A percentile compares a stretch with the other conserved stretches of the same genome.
Evolutionary conservation across 805 yeast species (phyloP).

Genomic region (Pichia heedii): DNA sequence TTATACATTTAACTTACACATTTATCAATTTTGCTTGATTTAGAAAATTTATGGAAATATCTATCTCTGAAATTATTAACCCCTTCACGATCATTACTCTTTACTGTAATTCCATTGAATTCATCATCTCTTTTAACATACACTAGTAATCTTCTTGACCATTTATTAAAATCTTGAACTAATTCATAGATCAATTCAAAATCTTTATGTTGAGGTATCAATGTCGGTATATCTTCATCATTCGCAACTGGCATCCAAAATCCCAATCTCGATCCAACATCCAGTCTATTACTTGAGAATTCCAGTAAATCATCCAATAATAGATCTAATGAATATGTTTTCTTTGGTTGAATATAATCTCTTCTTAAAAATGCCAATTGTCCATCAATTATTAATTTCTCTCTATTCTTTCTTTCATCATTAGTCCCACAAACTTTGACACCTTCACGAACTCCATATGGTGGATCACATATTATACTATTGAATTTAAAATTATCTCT

Average conservation of each 20-base stretch:
- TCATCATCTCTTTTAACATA: slow-evolving; percentile 54
- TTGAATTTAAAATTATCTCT: slow-evolving; percentile 57
- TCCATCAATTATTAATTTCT: slow-evolving; percentile 67
- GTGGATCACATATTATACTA: slow-evolving; percentile 90
- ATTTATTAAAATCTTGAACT: slow-evolving; percentile 83
- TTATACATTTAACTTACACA: not conserved
- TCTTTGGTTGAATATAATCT: slow-evolving; percentile 89
- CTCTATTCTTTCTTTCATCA: slow-evolving; percentile 54
- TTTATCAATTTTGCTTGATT: slow-evolving; percentile 4
- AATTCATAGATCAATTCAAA: slow-evolving; percentile 64
- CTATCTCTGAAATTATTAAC: slow-evolving; percentile 63
- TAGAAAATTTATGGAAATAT: slow-evolving; percentile 56
- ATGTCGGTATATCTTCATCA: slow-evolving; percentile 51
- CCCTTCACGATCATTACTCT: slow-evolving; percentile 35
- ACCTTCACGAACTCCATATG: slow-evolving; percentile 95
- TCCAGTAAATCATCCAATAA: slow-evolving; percentile 68
- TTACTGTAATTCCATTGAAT: slow-evolving; percentile 41
- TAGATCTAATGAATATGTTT: slow-evolving; percentile 73
- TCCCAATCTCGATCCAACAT: slow-evolving; percentile 69
- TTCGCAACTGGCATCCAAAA: slow-evolving; percentile 99
- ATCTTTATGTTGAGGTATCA: slow-evolving; percentile 70
- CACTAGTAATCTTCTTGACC: slow-evolving; percentile 84
- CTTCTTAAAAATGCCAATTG: slow-evolving; percentile 64
- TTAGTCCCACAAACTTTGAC: slow-evolving; percentile 85
- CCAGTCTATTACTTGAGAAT: slow-evolving; percentile 66